Percentiles rank a stretch among this genome's conserved stretches.
phyloP scores from a whole-genome alignment of 495 filamentous ascomycete species.

The Xylaria intraflava region DNA sequence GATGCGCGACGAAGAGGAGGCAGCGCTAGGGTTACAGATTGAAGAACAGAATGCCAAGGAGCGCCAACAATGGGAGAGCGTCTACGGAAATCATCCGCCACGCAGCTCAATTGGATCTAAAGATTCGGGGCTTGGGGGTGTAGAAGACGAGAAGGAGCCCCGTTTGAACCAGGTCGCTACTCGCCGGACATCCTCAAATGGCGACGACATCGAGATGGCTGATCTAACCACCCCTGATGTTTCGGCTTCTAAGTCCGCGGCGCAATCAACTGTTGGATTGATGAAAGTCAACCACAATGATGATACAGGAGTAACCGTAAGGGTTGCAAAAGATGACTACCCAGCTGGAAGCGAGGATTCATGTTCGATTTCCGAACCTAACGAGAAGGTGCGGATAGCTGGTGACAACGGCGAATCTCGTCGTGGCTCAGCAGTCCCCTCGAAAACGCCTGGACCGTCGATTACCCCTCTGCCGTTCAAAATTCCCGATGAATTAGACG shows the following conservation, averaged over 20 bases:
- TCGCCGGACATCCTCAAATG: conserved; percentile 19
- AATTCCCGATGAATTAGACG: conserved; percentile 37
- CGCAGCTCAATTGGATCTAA: conserved; percentile 21
- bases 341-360: conserved; percentile 18
- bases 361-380: conserved; percentile 20
- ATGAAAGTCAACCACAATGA: conserved; percentile 25
- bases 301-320: conserved; percentile 31
- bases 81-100: conserved; percentile 55
- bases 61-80: conserved; percentile 70
- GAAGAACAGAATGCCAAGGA: conserved; percentile 63
- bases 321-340: conserved; percentile 33
- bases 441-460: conserved; percentile 27
- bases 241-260: conserved; percentile 15
- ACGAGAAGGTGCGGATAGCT: conserved; percentile 29
- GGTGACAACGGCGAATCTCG: conserved; percentile 25
- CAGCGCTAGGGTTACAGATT: conserved; percentile 57
- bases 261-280: conserved; percentile 26
- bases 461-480: conserved; percentile 57
- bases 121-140: conserved; percentile 50
- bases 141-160: conserved; percentile 46
- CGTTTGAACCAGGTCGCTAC: conserved; percentile 17
- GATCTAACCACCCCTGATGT: conserved; percentile 23
- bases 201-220: conserved; percentile 30
- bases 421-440: conserved; percentile 8
- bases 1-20: conserved; percentile 63